Conservation (phyloP, 2,329 filamentous ascomycete genomes). For the Metarhizium guizhouense region DNA sequence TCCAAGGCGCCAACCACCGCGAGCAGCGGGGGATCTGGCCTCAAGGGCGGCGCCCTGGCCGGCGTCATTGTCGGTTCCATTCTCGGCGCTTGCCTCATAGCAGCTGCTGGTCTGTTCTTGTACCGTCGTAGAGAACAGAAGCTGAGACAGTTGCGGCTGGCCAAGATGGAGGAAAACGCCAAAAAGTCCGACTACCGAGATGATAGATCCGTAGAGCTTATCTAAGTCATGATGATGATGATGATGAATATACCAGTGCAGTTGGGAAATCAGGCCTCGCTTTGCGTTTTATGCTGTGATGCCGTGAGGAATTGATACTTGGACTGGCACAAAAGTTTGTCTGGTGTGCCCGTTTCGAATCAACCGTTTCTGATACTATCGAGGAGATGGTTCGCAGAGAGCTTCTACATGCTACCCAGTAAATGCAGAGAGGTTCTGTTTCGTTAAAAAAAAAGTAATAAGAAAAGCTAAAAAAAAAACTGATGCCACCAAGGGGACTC, state of each 20-base stretch:
- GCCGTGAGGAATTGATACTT: no score
- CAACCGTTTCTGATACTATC: no score
- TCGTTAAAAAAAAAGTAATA: no score
- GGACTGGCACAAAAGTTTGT: no score
- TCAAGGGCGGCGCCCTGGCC: constrained; percentile 63
- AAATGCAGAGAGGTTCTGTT: no score
- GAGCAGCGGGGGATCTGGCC: constrained; percentile 14
- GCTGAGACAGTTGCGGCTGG: constrained; percentile 9
- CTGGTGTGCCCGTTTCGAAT: no score
- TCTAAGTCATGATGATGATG: background rate
- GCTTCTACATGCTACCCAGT: no score
- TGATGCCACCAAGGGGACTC: no score
- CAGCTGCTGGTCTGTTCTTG: constrained; percentile 50
- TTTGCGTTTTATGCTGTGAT: no score
- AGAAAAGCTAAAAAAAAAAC: no score
- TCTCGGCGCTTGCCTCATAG: constrained; percentile 50
- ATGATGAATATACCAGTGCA: background rate
- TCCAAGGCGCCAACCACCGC: constrained; percentile 15
- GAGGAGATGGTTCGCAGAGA: no score
- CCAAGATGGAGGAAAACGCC: background rate
- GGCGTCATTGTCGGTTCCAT: constrained; percentile 65
- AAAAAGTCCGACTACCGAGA: background rate
- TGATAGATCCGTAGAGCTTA: background rate
- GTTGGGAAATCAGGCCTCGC: no score
- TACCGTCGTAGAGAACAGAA: constrained; percentile 20